These are phyloP conservation scores for Zygosaccharomyces bisporus DNA, from an alignment of 805 yeast genomes.

Conservation along the genomic window DNA sequence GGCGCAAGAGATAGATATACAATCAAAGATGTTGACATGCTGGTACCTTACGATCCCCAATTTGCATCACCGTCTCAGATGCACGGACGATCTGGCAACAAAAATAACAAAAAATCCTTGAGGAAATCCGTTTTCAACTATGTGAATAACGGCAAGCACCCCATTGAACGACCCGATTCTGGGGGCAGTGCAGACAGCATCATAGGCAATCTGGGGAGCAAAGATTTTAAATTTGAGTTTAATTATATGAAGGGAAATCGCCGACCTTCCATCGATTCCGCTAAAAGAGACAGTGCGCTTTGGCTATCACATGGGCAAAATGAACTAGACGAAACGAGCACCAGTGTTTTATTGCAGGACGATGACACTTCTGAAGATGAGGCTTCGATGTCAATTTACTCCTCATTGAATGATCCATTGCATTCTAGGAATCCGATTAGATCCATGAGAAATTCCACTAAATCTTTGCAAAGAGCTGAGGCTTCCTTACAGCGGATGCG, in stretches of 20 bases:
- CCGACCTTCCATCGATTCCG: constrained; percentile 8
- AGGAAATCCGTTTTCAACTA: constrained; percentile 30
- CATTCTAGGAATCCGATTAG: constrained; percentile 37
- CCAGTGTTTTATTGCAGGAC: constrained; percentile 18
- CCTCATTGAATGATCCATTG: constrained; percentile 44
- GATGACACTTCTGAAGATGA: constrained; percentile 50
- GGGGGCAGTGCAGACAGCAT: constrained; percentile 19
- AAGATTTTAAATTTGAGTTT: constrained; percentile 35
- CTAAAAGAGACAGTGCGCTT: constrained; percentile 5
- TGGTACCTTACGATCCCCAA: constrained; percentile 16
- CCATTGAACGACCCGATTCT: constrained; percentile 13
- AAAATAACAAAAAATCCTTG: constrained; percentile 19
- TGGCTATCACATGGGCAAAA: not conserved
- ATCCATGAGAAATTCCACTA: constrained; percentile 38
- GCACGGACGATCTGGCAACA: constrained; percentile 8
- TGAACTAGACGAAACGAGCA: constrained; percentile 9
- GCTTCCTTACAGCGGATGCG: constrained; percentile 61
- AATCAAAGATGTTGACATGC: constrained; percentile 28
- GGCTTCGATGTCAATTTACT: constrained; percentile 62
- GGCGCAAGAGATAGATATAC: constrained; percentile 27
- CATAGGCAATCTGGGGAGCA: constrained; percentile 28
- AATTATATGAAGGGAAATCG: constrained; percentile 22
- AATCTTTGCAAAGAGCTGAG: constrained; percentile 60
- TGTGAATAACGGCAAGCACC: constrained; percentile 16
- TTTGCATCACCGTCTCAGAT: constrained; percentile 11